phyloP scores from a whole-genome alignment of 495 filamentous ascomycete species.

The Astrocystis sublimbata region DNA sequence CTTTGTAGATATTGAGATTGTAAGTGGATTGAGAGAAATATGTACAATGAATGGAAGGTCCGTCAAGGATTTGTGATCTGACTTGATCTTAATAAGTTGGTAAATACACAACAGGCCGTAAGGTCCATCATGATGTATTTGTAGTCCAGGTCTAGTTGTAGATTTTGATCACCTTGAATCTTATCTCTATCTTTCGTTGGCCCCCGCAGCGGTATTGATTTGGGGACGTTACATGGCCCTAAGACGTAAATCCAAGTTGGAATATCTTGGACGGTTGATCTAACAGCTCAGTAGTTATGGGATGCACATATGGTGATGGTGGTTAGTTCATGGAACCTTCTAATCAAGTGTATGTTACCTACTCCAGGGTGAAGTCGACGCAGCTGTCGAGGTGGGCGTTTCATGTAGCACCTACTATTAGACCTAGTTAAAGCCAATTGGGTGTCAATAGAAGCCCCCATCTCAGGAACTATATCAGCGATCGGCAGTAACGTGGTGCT shows the following conservation, averaged over 20 bases:
- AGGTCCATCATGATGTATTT: constrained; percentile 8
- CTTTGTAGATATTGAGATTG: background rate
- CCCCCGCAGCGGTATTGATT: background rate
- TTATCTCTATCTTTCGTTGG: background rate
- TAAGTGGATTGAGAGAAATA: constrained; percentile 10
- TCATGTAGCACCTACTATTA: background rate
- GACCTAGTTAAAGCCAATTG: background rate
- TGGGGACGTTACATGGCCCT: constrained; percentile 16
- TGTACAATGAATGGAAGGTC: constrained; percentile 18
- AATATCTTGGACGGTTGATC: constrained; percentile 17
- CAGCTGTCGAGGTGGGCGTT: background rate
- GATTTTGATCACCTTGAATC: background rate
- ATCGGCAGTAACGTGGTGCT: constrained; percentile 20
- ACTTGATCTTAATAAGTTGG: constrained; percentile 10
- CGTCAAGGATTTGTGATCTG: constrained; percentile 19
- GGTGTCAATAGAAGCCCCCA: constrained; percentile 5
- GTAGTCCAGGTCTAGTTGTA: background rate
- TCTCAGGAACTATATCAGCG: constrained; percentile 10
- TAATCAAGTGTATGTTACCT: background rate
- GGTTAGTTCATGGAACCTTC: background rate
- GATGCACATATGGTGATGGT: background rate
- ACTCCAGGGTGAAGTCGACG: constrained; percentile 4
- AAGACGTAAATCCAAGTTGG: constrained; percentile 3
- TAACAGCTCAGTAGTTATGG: background rate
- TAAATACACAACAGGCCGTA: background rate